Base-by-base conservation (phyloP, 805 yeast genomes). In the Candida ortonii region DNA sequence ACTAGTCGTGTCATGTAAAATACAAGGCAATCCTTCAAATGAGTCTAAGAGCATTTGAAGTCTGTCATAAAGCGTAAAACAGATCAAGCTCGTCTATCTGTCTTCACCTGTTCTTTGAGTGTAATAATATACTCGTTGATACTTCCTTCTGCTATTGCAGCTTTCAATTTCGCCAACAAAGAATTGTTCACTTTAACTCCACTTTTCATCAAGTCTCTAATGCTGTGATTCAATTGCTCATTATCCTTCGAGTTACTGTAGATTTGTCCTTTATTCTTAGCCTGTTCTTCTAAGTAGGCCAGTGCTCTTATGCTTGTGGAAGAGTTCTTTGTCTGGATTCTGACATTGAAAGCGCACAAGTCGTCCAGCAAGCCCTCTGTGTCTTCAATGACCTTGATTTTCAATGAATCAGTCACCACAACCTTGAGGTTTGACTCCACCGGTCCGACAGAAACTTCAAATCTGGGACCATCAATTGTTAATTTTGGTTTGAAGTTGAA, bases 71-170 rank as follows among this genome's bases (percentile, higher is more conserved):
- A n/a, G n/a, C n/a, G n/a, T n/a, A n/a, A n/a, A n/a, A n/a, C 11
- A 20, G 11, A 20, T 8, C 22, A 47, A 2, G 52, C 50, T 20
- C 57, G 34, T 21, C 59, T 41, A 33, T 59, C 64, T 7, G 52
- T 39, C 18, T 46, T 38, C 5, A 30, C 32, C 32, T 47, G 50
- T 33, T 57, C 59, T 26, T 52, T 59, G 16, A 57, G 24, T 10
- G 46, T 51, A 12, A 59, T 48, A 14, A 56, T 16, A 35, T 38
- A 52, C 36, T 59, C 62, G 36, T 57, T 47, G 15, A 59, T 20
- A 11, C 36, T 41, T 2, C 63, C 62, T 7, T 44, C 32, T 15
- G 30, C 39, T 9, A 53, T 34, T 4, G 63, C 61, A 3, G 25
- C 22, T 14, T 38, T 46, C 6, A 59, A 21, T n/a, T 45, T 39